These are phyloP conservation scores for Triticum monococcum DNA, from an alignment of 176 grass and related monocot species.

Conservation along the genomic window DNA sequence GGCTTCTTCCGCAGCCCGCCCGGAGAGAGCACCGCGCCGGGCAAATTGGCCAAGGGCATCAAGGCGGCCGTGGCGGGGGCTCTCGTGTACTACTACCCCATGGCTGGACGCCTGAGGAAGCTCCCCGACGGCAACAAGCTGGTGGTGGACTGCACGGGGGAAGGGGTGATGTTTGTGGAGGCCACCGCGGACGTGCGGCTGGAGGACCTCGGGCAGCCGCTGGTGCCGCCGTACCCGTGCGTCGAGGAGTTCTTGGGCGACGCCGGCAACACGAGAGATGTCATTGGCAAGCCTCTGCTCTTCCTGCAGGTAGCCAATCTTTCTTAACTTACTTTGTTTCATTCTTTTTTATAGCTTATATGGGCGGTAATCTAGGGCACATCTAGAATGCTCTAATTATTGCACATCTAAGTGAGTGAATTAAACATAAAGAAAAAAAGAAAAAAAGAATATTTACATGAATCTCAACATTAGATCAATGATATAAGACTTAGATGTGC, in stretches of 20 bases:
- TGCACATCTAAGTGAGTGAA: too few relatives aligned
- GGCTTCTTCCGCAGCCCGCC: background rate
- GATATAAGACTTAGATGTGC: too few relatives aligned
- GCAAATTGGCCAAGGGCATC: background rate
- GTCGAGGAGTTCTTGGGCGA: background rate
- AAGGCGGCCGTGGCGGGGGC: background rate
- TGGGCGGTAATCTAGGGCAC: too few relatives aligned
- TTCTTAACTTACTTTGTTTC: background rate
- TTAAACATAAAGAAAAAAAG: too few relatives aligned
- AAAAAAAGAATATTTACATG: too few relatives aligned
- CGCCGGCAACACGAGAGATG: background rate
- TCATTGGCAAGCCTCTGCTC: background rate
- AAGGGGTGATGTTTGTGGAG: background rate
- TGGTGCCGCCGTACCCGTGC: conserved; percentile 4
- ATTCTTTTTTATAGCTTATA: background rate
- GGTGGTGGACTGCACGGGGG: conserved; percentile 4
- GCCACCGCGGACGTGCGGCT: background rate
- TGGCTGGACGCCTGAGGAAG: background rate
- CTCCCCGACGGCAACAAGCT: background rate
- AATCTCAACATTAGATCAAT: too few relatives aligned
- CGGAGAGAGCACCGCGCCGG: background rate
- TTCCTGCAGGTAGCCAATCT: background rate
- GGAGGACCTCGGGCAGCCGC: conserved; percentile 1
- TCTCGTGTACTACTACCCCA: background rate
- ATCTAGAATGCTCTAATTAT: too few relatives aligned